Evolutionary conservation across 169 alveolate genomes (phyloP).

Genomic region (Besnoitia besnoiti): DNA sequence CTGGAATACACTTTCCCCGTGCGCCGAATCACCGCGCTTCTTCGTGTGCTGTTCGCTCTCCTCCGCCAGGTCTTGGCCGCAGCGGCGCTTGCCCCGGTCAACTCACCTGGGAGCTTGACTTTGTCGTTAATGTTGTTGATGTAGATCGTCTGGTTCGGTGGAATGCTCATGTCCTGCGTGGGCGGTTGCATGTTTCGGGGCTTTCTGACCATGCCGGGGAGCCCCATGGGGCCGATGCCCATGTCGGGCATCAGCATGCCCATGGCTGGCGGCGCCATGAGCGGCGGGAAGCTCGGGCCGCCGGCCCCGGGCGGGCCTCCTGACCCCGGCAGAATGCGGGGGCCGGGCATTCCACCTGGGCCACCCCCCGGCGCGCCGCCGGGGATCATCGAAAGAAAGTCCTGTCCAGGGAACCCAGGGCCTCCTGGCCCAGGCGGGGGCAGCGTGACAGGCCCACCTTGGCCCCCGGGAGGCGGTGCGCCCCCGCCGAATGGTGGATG

Average conservation of each 20-base stretch:
- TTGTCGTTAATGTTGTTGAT: constrained; percentile 50
- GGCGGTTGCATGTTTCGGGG: constrained; percentile 50
- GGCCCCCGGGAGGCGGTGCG: constrained; percentile 17
- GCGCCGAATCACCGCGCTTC: too few species aligned
- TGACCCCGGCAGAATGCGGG: constrained; percentile 6
- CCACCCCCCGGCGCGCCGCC: constrained; percentile 39
- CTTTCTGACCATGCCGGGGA: constrained; percentile 36
- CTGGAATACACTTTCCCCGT: too few species aligned
- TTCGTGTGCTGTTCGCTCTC: neutral
- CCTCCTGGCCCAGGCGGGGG: constrained; percentile 24
- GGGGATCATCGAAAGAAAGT: neutral
- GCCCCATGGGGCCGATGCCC: neutral
- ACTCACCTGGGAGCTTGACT: constrained; percentile 52
- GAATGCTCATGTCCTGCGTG: constrained; percentile 36
- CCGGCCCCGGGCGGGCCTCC: constrained; percentile 38
- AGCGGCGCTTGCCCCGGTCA: too few species aligned
- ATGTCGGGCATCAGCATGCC: constrained; percentile 53
- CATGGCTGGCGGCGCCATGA: constrained; percentile 48
- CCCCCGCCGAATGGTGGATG: neutral
- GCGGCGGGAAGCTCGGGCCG: constrained; percentile 10
- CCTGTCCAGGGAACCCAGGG: neutral
- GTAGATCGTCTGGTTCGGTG: constrained; percentile 58
- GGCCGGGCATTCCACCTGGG: constrained; percentile 5
- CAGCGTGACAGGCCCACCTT: neutral
- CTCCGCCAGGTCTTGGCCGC: too few species aligned